Evolutionary conservation across 2,329 filamentous ascomycete species (phyloP), one percentile per base, ranked within the genome.

Genomic region (Phyllachora maydis): DNA sequence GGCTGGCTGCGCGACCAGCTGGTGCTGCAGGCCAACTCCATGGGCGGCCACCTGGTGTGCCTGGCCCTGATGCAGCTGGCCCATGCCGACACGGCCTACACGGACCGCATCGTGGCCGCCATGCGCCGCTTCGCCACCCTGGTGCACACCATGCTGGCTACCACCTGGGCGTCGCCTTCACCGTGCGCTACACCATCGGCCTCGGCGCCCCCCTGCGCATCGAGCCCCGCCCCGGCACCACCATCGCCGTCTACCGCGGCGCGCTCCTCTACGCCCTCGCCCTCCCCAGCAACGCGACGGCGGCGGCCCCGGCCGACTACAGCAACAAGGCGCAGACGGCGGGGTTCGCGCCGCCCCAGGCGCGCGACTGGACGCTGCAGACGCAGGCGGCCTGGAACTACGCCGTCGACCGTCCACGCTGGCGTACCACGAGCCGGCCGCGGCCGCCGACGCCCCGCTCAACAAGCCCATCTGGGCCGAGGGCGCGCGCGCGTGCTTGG

Each of bases 31-130:
- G 27, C 19, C 17, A 26, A 24, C 11, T 18, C 16, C 1, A 19
- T 28, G 14, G 19, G 22, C n/a, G 26, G 22, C 10, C 18, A 26
- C 16, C 43, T 41, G 3, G 35, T 46, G 8, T 36, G 45, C 19
- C 31, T 46, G 3, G 43, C 42, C 2, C 27, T 46, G 22, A 41
- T 31, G 18, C 41, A 46, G 32, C 34, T 45, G 6, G 43, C 31
- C n/a, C 41, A 46, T 19, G 43, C 41, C 7, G 36, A 46, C 18
- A 12, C 29, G 14, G 25, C 28, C 3, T 29, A 26, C 28, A 27
- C 28, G 14, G 21, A 21, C 11, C 25, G 23, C 7, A 27, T 37
- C 5, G 23, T 37, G 6, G 24, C 20, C 11, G 28, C 28, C 5
- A 23, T 39, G 25, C 27, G 25, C 6, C 28, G 15, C 8, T 39